Evolutionary conservation across 306 rosid genomes (phyloP).

Genomic region (Abrus pulchellus): DNA sequence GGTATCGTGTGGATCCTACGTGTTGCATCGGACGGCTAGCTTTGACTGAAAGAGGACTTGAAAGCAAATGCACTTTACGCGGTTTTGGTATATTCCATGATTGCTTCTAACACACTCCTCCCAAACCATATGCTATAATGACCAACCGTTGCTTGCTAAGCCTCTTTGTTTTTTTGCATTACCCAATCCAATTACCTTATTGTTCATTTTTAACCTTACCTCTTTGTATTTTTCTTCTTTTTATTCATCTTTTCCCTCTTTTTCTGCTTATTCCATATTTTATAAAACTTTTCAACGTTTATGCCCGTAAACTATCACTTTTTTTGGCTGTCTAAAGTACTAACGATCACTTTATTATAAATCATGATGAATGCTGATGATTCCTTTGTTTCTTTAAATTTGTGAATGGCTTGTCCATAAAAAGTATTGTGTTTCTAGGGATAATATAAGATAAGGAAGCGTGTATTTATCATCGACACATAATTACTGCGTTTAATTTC

Average conservation of each 20-base stretch:
- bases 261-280: conserved; percentile 26
- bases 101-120: conserved; percentile 61
- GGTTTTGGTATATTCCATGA: conserved; percentile 71
- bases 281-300: background rate
- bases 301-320: background rate
- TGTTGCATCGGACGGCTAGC: conserved; percentile 57
- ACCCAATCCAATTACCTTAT: background rate
- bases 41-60: conserved; percentile 37
- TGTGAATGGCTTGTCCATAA: background rate
- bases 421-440: background rate
- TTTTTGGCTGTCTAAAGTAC: background rate
- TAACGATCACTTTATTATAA: conserved; percentile 32
- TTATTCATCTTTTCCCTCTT: background rate
- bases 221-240: conserved; percentile 22
- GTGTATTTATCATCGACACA: background rate
- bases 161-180: conserved; percentile 16
- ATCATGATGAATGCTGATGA: conserved; percentile 19
- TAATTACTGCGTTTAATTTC: background rate
- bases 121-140: background rate
- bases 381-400: conserved; percentile 11
- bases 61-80: conserved; percentile 78
- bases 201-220: background rate
- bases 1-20: conserved; percentile 21
- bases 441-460: conserved; percentile 19
- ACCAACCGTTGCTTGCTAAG: conserved; percentile 20